Evolutionary conservation across 768 basidiomycete genomes (phyloP).

Genomic region (Leucocoprinus sp.): DNA sequence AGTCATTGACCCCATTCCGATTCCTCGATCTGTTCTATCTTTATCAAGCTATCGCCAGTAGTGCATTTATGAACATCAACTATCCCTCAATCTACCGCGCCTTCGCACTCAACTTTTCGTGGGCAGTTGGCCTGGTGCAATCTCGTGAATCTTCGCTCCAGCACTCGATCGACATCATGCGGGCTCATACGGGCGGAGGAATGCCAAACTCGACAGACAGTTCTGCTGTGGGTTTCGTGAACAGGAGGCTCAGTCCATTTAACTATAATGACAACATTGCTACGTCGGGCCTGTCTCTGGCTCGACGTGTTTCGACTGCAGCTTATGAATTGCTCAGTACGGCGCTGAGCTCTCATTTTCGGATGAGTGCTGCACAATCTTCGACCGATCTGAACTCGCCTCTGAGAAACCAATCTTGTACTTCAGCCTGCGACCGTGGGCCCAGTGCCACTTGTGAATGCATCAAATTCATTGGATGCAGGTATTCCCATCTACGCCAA

Average conservation of each 20-base stretch:
- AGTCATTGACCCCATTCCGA: constrained; percentile 61
- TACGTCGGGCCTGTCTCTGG: neutral
- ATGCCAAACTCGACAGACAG: constrained; percentile 51
- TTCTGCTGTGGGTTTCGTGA: constrained; percentile 66
- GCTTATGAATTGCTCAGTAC: neutral
- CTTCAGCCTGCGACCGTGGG: constrained; percentile 19
- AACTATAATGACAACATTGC: constrained; percentile 25
- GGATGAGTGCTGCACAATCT: neutral
- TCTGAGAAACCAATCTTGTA: constrained; percentile 1
- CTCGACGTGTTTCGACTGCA: neutral
- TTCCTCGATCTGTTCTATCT: constrained; percentile 76
- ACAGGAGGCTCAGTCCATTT: constrained; percentile 76
- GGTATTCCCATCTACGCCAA: constrained; percentile 82
- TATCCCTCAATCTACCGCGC: constrained; percentile 80
- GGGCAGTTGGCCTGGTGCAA: constrained; percentile 74
- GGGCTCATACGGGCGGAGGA: constrained; percentile 73
- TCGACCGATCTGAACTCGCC: neutral
- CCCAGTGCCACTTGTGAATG: constrained; percentile 59
- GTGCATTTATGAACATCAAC: constrained; percentile 76
- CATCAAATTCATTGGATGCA: constrained; percentile 62
- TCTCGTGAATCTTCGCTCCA: constrained; percentile 57
- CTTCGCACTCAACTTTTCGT: constrained; percentile 81
- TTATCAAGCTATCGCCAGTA: constrained; percentile 77
- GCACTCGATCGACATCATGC: constrained; percentile 71
- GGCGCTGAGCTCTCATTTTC: neutral